Conservation (phyloP, 768 basidiomycete genomes). For the Lentinula guzmanii region DNA sequence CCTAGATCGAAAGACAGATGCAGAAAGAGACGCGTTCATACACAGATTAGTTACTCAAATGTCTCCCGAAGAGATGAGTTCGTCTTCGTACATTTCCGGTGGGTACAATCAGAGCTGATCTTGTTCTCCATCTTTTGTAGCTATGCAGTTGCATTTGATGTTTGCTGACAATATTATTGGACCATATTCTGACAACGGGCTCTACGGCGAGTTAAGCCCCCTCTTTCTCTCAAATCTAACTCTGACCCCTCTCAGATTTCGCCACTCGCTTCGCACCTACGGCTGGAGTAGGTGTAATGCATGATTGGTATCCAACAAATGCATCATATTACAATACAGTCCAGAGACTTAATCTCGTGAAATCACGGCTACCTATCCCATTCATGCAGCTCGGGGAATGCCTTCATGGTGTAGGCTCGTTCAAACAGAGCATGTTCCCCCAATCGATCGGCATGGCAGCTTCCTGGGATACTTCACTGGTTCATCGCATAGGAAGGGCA, state of each 20-base stretch:
- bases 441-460: conserved; percentile 17
- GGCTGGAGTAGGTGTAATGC: conserved; percentile 10
- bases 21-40: conserved; percentile 8
- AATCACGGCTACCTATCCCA: conserved; percentile 17
- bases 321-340: conserved; percentile 14
- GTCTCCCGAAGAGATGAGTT: conserved; percentile 9
- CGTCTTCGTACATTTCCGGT: background rate
- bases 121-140: background rate
- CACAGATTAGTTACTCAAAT: conserved; percentile 3
- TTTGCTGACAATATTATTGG: conserved; percentile 11
- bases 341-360: conserved; percentile 14
- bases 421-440: conserved; percentile 19
- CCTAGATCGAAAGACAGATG: background rate
- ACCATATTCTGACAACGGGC: conserved; percentile 9
- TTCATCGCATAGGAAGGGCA: conserved; percentile 16
- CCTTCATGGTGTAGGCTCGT: conserved; percentile 19
- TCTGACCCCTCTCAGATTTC: conserved; percentile 2
- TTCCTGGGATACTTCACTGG: conserved; percentile 14
- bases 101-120: background rate
- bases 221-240: background rate
- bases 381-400: conserved; percentile 20
- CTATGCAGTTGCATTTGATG: conserved; percentile 12
- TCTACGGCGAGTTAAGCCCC: background rate
- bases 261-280: conserved; percentile 9
- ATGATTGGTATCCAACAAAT: conserved; percentile 10